phyloP scores from a whole-genome alignment of 306 rosid species.

The Fagus crenata region DNA sequence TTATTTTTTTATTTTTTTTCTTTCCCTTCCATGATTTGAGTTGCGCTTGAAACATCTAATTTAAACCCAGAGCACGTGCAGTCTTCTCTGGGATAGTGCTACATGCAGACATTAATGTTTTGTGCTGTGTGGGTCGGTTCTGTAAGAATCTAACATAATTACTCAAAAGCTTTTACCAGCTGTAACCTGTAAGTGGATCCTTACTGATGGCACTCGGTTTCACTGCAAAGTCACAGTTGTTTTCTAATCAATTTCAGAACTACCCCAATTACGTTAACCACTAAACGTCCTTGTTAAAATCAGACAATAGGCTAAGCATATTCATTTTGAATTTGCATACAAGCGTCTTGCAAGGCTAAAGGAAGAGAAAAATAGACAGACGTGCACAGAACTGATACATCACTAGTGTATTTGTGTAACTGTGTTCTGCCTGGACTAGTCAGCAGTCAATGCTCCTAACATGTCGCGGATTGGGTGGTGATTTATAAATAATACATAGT shows the following conservation, averaged over 20 bases:
- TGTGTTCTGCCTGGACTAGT: conserved; percentile 4
- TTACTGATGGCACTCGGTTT: no score
- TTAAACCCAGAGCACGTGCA: neutral
- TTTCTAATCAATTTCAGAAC: no score
- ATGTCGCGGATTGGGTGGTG: conserved; percentile 12
- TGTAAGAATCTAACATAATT: no score
- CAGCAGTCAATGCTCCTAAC: conserved; percentile 28
- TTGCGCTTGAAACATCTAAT: no score
- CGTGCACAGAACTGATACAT: conserved; percentile 10
- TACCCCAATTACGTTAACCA: no score
- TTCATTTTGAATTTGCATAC: neutral
- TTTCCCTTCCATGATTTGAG: no score
- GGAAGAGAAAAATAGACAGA: conserved; percentile 11
- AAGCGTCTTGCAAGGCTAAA: conserved; percentile 14
- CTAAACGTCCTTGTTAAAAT: no score
- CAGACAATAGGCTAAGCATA: neutral
- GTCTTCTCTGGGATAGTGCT: neutral
- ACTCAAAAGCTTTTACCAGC: no score
- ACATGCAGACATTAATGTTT: neutral
- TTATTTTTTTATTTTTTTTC: no score
- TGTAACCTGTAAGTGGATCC: no score
- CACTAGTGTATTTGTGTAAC: neutral
- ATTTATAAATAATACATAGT: conserved; percentile 6
- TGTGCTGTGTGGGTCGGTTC: no score
- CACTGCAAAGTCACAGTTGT: no score